Conservation (phyloP, 2,329 filamentous ascomycete genomes). For the Harringtonia lauricola region DNA sequence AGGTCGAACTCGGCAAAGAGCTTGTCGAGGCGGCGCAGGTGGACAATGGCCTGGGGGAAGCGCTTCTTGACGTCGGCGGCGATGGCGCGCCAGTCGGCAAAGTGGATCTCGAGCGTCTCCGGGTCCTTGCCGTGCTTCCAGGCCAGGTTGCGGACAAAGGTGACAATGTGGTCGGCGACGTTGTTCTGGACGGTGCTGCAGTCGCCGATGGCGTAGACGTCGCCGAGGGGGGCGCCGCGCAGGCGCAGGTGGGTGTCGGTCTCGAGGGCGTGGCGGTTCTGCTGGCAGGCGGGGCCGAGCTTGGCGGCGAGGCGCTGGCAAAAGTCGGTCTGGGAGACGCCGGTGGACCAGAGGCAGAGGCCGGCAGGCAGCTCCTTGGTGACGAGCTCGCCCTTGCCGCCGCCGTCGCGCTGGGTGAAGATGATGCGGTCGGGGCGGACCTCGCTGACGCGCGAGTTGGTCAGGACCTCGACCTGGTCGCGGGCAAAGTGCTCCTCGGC, state of each 20-base stretch:
- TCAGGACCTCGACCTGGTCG: slow-evolving; percentile 83
- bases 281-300: slow-evolving; percentile 58
- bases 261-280: slow-evolving; percentile 83
- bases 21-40: slow-evolving; percentile 80
- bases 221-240: slow-evolving; percentile 77
- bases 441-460: slow-evolving; percentile 87
- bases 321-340: slow-evolving; percentile 77
- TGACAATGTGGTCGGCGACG: slow-evolving; percentile 79
- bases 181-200: slow-evolving; percentile 98
- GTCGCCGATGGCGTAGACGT: slow-evolving; percentile 94
- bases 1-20: slow-evolving; percentile 89
- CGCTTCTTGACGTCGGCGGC: slow-evolving; percentile 74
- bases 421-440: slow-evolving; percentile 74
- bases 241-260: slow-evolving; percentile 89
- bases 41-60: slow-evolving; percentile 82
- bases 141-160: slow-evolving; percentile 78
- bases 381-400: slow-evolving; percentile 48
- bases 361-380: slow-evolving; percentile 91
- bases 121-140: slow-evolving; percentile 90
- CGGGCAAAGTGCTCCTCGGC: slow-evolving; percentile 85
- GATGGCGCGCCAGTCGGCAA: slow-evolving; percentile 77
- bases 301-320: slow-evolving; percentile 67
- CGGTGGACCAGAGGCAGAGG: slow-evolving; percentile 96
- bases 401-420: slow-evolving; percentile 66
- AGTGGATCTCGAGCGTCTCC: slow-evolving; percentile 75